phyloP scores from a whole-genome alignment of 257 asterid species.

The Solanum okadae region DNA sequence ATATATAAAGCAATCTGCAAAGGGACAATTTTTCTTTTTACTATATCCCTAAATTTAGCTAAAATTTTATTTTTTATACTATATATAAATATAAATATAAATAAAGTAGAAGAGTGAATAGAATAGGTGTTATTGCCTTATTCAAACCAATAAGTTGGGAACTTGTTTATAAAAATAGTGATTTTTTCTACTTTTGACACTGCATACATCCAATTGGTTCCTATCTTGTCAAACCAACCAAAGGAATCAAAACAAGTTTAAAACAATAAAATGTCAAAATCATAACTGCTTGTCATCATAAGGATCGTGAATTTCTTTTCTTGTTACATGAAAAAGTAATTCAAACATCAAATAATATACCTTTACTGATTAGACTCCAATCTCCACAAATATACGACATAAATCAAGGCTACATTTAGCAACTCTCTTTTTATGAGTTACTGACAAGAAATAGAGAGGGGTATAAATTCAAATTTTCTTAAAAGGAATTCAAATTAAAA shows the following conservation, averaged over 20 bases:
- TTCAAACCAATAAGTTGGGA: constrained; percentile 19
- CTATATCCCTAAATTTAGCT: not conserved
- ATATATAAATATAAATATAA: no score
- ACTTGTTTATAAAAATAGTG: constrained; percentile 13
- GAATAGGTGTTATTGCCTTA: not conserved
- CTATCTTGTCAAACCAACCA: constrained; percentile 10
- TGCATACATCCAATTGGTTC: constrained; percentile 17
- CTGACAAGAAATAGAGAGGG: constrained; percentile 5
- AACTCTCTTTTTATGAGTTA: constrained; percentile 10
- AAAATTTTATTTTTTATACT: not conserved
- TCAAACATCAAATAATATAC: not conserved
- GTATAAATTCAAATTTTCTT: not conserved
- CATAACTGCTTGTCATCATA: constrained; percentile 5
- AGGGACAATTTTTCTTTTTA: not conserved
- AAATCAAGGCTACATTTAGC: constrained; percentile 5
- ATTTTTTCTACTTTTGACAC: constrained; percentile 11
- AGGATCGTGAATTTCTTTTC: not conserved
- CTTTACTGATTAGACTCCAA: constrained; percentile 16
- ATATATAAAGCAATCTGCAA: not conserved
- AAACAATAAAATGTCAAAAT: constrained; percentile 24
- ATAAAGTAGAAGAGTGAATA: not conserved
- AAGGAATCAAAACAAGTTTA: constrained; percentile 15
- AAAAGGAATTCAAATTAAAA: no score
- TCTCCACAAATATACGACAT: not conserved
- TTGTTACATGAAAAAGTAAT: not conserved